A percentile compares a stretch with the other conserved stretches of the same genome.
These are phyloP conservation scores for Phialophora macrospora DNA, from an alignment of 2,329 filamentous ascomycete species.

Conservation along the genomic window DNA sequence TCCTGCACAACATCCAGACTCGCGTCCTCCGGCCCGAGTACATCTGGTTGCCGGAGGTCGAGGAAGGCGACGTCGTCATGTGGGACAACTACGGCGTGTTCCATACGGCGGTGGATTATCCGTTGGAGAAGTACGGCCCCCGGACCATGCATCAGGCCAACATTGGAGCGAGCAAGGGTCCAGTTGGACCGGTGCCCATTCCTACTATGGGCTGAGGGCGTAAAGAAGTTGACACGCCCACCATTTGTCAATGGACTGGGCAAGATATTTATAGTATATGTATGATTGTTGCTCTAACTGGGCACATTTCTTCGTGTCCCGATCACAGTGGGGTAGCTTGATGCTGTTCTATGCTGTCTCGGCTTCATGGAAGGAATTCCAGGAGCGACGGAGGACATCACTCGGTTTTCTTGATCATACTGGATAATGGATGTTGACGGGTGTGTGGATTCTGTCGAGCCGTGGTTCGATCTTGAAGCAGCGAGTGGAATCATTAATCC, in stretches of 20 bases:
- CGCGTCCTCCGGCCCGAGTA: constrained; percentile 52
- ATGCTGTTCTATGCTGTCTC: too few relatives aligned
- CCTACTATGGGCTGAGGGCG: constrained; percentile 15
- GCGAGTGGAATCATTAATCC: too few relatives aligned
- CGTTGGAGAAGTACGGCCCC: constrained; percentile 44
- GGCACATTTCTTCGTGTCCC: too few relatives aligned
- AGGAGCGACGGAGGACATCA: not conserved
- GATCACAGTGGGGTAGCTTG: too few relatives aligned
- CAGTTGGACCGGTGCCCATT: constrained; percentile 40
- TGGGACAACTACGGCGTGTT: constrained; percentile 54
- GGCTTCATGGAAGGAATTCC: too few relatives aligned
- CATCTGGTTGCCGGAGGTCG: constrained; percentile 47
- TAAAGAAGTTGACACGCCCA: too few relatives aligned
- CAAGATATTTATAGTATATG: not conserved
- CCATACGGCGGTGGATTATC: constrained; percentile 54
- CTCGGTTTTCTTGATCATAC: too few relatives aligned
- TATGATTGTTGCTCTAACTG: too few relatives aligned
- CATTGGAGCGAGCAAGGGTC: constrained; percentile 46
- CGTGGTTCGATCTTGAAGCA: too few relatives aligned
- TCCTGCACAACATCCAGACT: constrained; percentile 47
- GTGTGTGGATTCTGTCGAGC: too few relatives aligned
- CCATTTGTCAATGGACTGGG: not conserved
- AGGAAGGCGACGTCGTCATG: constrained; percentile 54
- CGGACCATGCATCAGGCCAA: constrained; percentile 57
- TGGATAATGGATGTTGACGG: too few relatives aligned